Conservation (phyloP, 148 eudicot genomes). For the Persicaria maculosa region DNA sequence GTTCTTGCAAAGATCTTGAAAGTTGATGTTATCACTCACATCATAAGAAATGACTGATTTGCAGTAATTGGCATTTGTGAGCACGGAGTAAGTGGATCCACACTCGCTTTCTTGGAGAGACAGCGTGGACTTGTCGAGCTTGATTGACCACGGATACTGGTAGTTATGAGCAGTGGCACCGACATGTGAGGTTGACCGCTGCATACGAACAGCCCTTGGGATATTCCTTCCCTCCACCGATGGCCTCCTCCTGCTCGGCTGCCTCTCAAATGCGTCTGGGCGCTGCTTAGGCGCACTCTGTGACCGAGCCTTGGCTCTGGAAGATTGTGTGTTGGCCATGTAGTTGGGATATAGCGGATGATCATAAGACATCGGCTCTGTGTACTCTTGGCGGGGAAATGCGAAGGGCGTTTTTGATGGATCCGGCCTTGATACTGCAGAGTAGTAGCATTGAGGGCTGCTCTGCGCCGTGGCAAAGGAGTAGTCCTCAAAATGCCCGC, state of each 20-base stretch:
- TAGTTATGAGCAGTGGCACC: slow-evolving; percentile 52
- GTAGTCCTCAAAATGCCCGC: slow-evolving; percentile 76
- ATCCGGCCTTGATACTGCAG: slow-evolving; percentile 40
- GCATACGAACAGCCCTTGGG: slow-evolving; percentile 80
- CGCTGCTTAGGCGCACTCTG: slow-evolving; percentile 94
- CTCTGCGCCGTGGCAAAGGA: slow-evolving; percentile 55
- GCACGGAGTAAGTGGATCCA: slow-evolving; percentile 68
- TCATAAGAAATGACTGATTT: slow-evolving; percentile 74
- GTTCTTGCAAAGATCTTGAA: not conserved
- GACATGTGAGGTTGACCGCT: slow-evolving; percentile 81
- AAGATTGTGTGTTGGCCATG: slow-evolving; percentile 92
- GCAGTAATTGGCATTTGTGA: slow-evolving; percentile 56
- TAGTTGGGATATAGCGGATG: slow-evolving; percentile 60
- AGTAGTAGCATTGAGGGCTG: slow-evolving; percentile 62
- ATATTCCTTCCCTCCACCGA: slow-evolving; percentile 76
- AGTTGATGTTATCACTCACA: slow-evolving; percentile 26
- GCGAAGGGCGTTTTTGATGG: slow-evolving; percentile 24
- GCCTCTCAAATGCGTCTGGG: slow-evolving; percentile 59
- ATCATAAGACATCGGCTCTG: slow-evolving; percentile 51
- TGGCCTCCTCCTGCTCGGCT: slow-evolving; percentile 49
- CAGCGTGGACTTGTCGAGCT: slow-evolving; percentile 60
- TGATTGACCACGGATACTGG: slow-evolving; percentile 67
- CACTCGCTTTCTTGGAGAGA: slow-evolving; percentile 85
- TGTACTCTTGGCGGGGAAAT: slow-evolving; percentile 39
- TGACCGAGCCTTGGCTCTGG: slow-evolving; percentile 74